Evolutionary conservation across 768 basidiomycete species (phyloP), one percentile per base, ranked within the genome.

Genomic region (Mycena capillaripes): DNA sequence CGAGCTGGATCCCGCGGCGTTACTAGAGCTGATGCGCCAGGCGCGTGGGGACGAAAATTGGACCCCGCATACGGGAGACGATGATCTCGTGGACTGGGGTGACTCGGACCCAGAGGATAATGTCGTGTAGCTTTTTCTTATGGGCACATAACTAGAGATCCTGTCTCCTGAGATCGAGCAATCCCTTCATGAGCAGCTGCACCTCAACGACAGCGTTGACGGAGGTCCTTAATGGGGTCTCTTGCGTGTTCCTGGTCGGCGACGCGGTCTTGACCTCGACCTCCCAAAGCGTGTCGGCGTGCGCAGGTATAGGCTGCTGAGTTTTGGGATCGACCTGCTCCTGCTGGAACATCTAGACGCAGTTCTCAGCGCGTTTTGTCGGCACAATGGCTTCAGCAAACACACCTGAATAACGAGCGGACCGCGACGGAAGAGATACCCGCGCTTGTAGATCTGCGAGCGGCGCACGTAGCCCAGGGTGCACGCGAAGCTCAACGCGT

Each of bases 211-310:
- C 91, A 3, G 92, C 92, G 21, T 95, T 91, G 34, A 94, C 90
- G 11, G 90, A 87, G 19, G 86, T 85, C 66, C 87, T 89, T n/a
- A 95, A 84, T 6, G 94, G 95, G 3, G 89, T 92, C 71, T 92
- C 91, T 78, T 92, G 93, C 0, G 91, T 93, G 69, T 93, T 94
- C 19, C 92, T 89, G 52, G 93, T 90, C 8, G 95, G 95, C 3
- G 87, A 85, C 2, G 94, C 93, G 1, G 95, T 95, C 80, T 93
- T 95, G 59, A 95, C 94, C 82, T 96, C 93, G 42, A 96, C 94
- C 79, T 95, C 92, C 95, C 95, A 96, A 7, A 94, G 85, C 0
- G 94, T 93, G 75, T 94, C 93, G 10, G 90, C 82, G 66, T 93
- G 92, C n/a, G 93, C 93, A 42, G 93, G 91, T 53, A 91, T 91